phyloP scores from a whole-genome alignment of 805 yeast species.

The Millerozyma miso region DNA sequence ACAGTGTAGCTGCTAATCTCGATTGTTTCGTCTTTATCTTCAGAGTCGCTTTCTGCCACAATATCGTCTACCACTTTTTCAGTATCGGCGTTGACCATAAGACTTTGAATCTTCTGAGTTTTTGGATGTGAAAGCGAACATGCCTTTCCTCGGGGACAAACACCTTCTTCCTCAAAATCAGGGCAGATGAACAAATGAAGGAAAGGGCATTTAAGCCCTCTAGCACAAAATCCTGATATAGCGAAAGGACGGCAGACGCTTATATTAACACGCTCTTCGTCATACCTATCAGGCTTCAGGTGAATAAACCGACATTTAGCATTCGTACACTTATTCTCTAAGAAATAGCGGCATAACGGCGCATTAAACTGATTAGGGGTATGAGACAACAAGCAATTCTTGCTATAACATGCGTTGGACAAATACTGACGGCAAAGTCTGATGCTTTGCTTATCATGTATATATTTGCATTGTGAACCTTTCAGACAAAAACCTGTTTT shows the following conservation, averaged over 20 bases:
- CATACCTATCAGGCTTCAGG: slow-evolving; percentile 45
- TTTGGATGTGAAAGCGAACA: slow-evolving; percentile 52
- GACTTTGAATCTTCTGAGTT: slow-evolving; percentile 22
- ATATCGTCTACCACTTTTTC: slow-evolving; percentile 13
- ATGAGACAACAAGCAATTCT: slow-evolving; percentile 56
- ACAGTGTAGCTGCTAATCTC: slow-evolving; percentile 32
- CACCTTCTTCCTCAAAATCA: slow-evolving; percentile 58
- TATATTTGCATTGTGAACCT: slow-evolving; percentile 48
- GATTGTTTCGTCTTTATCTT: slow-evolving; percentile 6
- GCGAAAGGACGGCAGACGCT: slow-evolving; percentile 65
- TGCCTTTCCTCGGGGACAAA: slow-evolving; percentile 48
- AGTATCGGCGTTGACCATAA: slow-evolving; percentile 17
- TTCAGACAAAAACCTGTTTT: slow-evolving; percentile 49
- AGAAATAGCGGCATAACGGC: slow-evolving; percentile 28
- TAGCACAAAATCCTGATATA: slow-evolving; percentile 61
- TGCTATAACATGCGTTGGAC: slow-evolving; percentile 43
- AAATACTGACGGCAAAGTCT: slow-evolving; percentile 53
- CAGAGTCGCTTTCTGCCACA: slow-evolving; percentile 12
- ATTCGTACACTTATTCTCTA: slow-evolving; percentile 25
- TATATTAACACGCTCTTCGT: slow-evolving; percentile 33
- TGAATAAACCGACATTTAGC: slow-evolving; percentile 54
- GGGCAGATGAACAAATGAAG: slow-evolving; percentile 66
- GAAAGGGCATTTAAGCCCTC: slow-evolving; percentile 55
- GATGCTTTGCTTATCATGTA: slow-evolving; percentile 48
- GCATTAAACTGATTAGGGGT: slow-evolving; percentile 55